Evolutionary conservation across 257 asterid genomes (phyloP).

Genomic region (Nicotiana benthamiana): DNA sequence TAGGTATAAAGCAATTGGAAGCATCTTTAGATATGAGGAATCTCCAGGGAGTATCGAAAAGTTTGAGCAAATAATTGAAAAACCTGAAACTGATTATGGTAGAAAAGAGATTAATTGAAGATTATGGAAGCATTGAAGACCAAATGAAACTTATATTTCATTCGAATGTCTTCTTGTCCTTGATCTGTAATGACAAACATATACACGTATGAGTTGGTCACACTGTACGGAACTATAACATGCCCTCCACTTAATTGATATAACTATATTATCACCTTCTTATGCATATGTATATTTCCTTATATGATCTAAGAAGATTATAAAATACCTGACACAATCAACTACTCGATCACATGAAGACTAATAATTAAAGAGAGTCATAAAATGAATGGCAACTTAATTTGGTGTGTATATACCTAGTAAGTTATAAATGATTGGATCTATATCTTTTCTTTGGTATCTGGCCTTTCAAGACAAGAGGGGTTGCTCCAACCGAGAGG

Average conservation of each 20-base stretch:
- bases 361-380: not conserved
- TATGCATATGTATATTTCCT: not conserved
- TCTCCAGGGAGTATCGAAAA: not conserved
- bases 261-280: not conserved
- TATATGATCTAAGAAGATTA: not conserved
- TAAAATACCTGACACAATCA: not conserved
- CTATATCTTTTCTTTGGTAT: not conserved
- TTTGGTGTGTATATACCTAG: not conserved
- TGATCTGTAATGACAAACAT: not conserved
- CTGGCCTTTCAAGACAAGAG: no score
- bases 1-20: not conserved
- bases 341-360: not conserved
- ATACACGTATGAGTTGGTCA: not conserved
- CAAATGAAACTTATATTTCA: not conserved
- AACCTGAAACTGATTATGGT: slow-evolving; percentile 6
- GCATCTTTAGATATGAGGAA: slow-evolving; percentile 6
- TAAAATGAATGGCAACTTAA: not conserved
- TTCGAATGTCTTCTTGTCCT: not conserved
- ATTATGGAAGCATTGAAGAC: not conserved
- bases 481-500: no score
- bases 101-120: not conserved
- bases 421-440: not conserved
- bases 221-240: not conserved
- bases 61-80: not conserved
- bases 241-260: not conserved